Percentiles rank a stretch among this genome's conserved stretches.
phyloP scores from a whole-genome alignment of 768 basidiomycete species.

The Crucibulum laeve region DNA sequence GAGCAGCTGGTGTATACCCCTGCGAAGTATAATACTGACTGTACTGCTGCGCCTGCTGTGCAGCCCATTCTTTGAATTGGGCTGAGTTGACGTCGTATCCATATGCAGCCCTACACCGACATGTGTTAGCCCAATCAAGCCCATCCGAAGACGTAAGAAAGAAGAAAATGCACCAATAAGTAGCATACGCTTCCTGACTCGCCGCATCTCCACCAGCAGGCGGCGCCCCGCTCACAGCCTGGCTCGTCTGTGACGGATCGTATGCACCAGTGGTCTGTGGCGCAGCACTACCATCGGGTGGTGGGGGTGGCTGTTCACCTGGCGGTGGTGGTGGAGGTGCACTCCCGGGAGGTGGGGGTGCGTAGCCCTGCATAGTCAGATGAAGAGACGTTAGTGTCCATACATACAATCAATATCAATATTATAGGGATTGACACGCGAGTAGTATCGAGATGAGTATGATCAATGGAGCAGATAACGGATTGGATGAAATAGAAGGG shows the following conservation, averaged over 20 bases:
- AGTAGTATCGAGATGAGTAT: neutral
- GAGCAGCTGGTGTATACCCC: constrained; percentile 1
- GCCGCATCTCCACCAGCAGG: constrained; percentile 3
- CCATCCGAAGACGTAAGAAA: neutral
- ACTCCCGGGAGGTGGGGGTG: constrained; percentile 37
- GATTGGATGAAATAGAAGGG: too few relatives aligned
- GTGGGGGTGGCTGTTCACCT: constrained; percentile 35
- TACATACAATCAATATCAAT: neutral
- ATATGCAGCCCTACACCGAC: constrained; percentile 56
- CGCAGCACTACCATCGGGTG: constrained; percentile 23
- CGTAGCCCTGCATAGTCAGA: constrained; percentile 2
- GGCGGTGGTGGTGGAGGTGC: constrained; percentile 43
- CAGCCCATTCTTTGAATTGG: constrained; percentile 72
- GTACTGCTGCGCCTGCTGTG: constrained; percentile 60
- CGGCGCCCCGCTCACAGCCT: constrained; percentile 4
- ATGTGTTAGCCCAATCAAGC: neutral
- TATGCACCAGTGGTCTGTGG: constrained; percentile 22
- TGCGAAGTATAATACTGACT: constrained; percentile 58
- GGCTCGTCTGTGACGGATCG: constrained; percentile 6
- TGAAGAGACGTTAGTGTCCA: neutral
- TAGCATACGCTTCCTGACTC: constrained; percentile 37
- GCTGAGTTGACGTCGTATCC: constrained; percentile 76
- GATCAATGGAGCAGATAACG: neutral
- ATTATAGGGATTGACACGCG: neutral
- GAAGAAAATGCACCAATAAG: constrained; percentile 42